phyloP scores from a whole-genome alignment of 2,329 filamentous ascomycete species.

The Cladobotryum mycophilum region DNA sequence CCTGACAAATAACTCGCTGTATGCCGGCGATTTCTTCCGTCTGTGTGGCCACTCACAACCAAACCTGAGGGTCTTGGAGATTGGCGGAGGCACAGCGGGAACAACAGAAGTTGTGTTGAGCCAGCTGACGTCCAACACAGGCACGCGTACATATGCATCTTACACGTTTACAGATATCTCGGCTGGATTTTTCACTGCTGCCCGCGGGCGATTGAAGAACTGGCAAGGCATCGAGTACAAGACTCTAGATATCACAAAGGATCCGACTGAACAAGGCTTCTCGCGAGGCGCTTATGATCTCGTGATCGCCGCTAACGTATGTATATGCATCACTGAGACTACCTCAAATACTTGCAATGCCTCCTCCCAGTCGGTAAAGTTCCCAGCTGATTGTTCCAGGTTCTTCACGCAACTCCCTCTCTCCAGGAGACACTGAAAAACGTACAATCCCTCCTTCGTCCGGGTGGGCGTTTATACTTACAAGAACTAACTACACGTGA shows the following conservation, averaged over 20 bases:
- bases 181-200: conserved; percentile 16
- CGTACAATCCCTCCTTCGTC: background rate
- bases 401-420: background rate
- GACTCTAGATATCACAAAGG: conserved; percentile 20
- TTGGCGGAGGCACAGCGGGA: conserved; percentile 36
- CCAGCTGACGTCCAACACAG: background rate
- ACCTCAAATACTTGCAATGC: too few relatives aligned
- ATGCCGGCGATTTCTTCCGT: background rate
- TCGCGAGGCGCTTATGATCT: conserved; percentile 6
- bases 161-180: conserved; percentile 23
- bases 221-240: conserved; percentile 12
- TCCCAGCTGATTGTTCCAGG: background rate
- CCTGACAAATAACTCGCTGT: background rate
- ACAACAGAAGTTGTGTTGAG: conserved; percentile 17
- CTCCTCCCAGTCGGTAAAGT: too few relatives aligned
- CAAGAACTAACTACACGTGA: background rate
- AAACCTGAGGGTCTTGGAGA: conserved; percentile 14
- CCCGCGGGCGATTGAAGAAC: conserved; percentile 15
- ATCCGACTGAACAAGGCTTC: conserved; percentile 8
- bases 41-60: conserved; percentile 8
- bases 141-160: conserved; percentile 2
- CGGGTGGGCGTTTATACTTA: conserved; percentile 1
- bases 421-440: background rate
- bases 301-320: conserved; percentile 7
- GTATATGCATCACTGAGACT: background rate